phyloP scores from a whole-genome alignment of 768 basidiomycete species.

The Boletus vermiculosoides region DNA sequence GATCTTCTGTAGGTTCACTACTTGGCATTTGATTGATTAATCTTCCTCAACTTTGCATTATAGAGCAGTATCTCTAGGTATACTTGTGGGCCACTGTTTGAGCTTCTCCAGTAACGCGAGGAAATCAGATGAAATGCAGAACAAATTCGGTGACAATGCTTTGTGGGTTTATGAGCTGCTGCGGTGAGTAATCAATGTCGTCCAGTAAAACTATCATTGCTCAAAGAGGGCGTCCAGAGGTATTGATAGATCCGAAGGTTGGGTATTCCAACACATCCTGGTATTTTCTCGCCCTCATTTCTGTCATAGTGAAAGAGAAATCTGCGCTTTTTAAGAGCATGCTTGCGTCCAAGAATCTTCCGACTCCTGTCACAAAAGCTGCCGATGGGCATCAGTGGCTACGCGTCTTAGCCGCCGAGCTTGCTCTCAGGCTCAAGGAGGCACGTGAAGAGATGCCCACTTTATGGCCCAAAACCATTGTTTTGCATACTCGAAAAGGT shows the following conservation, averaged over 20 bases:
- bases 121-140: conserved; percentile 68
- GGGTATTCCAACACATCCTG: conserved; percentile 1
- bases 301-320: conserved; percentile 76
- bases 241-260: conserved; percentile 87
- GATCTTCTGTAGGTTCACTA: conserved; percentile 73
- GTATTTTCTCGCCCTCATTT: not conserved
- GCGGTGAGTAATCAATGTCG: conserved; percentile 47
- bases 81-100: conserved; percentile 5
- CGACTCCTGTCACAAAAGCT: conserved; percentile 67
- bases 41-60: conserved; percentile 1
- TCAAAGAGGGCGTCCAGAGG: conserved; percentile 46
- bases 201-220: not conserved
- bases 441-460: conserved; percentile 70
- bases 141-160: conserved; percentile 75
- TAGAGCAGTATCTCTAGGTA: conserved; percentile 61
- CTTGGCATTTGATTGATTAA: not conserved
- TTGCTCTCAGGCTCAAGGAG: conserved; percentile 81
- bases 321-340: conserved; percentile 82
- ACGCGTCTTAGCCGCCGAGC: conserved; percentile 84
- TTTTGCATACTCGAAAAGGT: conserved; percentile 76
- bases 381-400: conserved; percentile 90
- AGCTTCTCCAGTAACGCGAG: conserved; percentile 5
- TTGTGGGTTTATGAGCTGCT: conserved; percentile 93
- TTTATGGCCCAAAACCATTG: conserved; percentile 91
- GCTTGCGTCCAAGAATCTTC: conserved; percentile 94